Evolutionary conservation across 768 basidiomycete genomes (phyloP).

Genomic region (Auriscalpium orientale): DNA sequence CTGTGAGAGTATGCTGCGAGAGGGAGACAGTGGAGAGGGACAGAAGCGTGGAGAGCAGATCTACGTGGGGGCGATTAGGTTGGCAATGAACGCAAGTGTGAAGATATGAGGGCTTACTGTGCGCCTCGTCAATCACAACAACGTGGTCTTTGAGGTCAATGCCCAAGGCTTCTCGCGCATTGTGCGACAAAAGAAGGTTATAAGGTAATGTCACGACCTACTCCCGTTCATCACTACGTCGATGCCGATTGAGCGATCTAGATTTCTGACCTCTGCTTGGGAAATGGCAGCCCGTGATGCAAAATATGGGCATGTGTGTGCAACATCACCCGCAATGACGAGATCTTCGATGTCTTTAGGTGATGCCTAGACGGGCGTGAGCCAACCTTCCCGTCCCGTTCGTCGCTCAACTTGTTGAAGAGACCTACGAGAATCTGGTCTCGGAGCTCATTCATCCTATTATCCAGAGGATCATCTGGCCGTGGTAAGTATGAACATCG

Average conservation of each 20-base stretch:
- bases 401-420: background rate
- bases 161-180: constrained; percentile 78
- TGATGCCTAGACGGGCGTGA: constrained; percentile 45
- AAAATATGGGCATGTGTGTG: constrained; percentile 86
- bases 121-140: constrained; percentile 92
- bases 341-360: constrained; percentile 96
- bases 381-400: background rate
- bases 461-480: constrained; percentile 46
- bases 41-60: constrained; percentile 84
- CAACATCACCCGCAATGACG: constrained; percentile 57
- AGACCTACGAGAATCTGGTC: constrained; percentile 74
- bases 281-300: constrained; percentile 81
- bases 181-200: constrained; percentile 78
- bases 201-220: constrained; percentile 92
- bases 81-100: background rate
- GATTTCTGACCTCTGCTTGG: constrained; percentile 68
- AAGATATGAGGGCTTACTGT: constrained; percentile 56
- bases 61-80: constrained; percentile 29
- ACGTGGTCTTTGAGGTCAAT: constrained; percentile 82
- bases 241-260: background rate
- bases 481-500: constrained; percentile 75
- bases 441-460: constrained; percentile 68
- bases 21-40: constrained; percentile 74
- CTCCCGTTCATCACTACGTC: background rate
- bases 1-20: constrained; percentile 44